Evolutionary conservation across 164 flowering plant genomes (phyloP).

Genomic region (Warburgia ugandensis): DNA sequence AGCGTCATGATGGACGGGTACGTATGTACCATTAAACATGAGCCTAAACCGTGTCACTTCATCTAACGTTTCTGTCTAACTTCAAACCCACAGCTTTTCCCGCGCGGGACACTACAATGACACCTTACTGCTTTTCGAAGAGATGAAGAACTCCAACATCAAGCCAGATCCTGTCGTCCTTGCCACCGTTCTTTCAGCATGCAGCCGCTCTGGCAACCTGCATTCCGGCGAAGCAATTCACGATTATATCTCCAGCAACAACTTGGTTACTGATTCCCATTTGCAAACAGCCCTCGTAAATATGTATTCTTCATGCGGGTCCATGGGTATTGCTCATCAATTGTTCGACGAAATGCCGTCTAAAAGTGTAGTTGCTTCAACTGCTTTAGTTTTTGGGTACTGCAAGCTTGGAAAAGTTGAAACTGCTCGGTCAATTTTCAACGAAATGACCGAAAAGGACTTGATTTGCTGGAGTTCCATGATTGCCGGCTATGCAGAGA

Average conservation of each 20-base stretch:
- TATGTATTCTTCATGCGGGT: conserved; percentile 64
- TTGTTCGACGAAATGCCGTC: conserved; percentile 34
- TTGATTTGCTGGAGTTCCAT: conserved; percentile 83
- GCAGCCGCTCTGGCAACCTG: conserved; percentile 46
- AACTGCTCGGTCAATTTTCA: conserved; percentile 54
- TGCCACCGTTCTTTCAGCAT: conserved; percentile 50
- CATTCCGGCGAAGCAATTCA: conserved; percentile 45
- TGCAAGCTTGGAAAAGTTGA: conserved; percentile 42
- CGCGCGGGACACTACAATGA: conserved; percentile 41
- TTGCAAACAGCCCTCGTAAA: conserved; percentile 49
- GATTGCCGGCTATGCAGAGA: conserved; percentile 75
- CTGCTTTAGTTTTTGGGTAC: conserved; percentile 62
- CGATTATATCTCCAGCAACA: conserved; percentile 30
- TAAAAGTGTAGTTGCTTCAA: conserved; percentile 41
- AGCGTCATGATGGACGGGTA: conserved; percentile 68
- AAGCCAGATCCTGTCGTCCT: conserved; percentile 52
- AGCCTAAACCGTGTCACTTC: no score
- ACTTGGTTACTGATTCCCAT: conserved; percentile 32
- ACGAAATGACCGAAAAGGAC: conserved; percentile 53
- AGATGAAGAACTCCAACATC: conserved; percentile 44
- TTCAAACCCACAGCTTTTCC: conserved; percentile 33
- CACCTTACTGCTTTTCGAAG: conserved; percentile 46
- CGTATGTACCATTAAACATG: no score
- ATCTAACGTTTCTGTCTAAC: neutral
- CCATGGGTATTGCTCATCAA: conserved; percentile 49